These are phyloP conservation scores for Ilyonectria sp. DNA, from an alignment of 2,329 filamentous ascomycete genomes.

Conservation along the genomic window DNA sequence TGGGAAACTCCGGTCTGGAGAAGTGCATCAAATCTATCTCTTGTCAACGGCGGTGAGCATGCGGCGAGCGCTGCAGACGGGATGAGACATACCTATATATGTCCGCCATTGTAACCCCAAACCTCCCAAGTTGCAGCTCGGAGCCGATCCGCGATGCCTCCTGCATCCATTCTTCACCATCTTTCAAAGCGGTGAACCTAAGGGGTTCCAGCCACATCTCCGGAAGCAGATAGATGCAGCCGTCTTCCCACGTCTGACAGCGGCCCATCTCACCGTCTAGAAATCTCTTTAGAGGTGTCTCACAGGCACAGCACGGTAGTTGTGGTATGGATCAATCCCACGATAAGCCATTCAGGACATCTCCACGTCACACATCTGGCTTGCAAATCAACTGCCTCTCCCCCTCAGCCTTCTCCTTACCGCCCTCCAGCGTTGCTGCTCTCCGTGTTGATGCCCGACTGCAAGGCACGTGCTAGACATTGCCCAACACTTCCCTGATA, in stretches of 20 bases:
- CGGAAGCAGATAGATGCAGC: constrained; percentile 6
- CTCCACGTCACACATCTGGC: constrained; percentile 15
- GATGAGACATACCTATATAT: constrained; percentile 27
- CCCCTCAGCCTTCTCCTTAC: constrained; percentile 8
- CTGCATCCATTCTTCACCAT: constrained; percentile 6
- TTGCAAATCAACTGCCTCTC: constrained; percentile 10
- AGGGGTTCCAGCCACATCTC: constrained; percentile 9
- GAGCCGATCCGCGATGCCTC: constrained; percentile 16
- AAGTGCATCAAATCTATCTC: constrained; percentile 15
- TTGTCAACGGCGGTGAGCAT: constrained; percentile 21
- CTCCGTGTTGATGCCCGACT: constrained; percentile 23
- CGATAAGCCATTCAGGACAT: constrained; percentile 3
- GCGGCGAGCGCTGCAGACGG: constrained; percentile 17
- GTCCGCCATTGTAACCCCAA: constrained; percentile 22
- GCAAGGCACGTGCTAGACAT: background rate
- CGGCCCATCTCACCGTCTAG: constrained; percentile 7
- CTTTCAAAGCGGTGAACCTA: constrained; percentile 28
- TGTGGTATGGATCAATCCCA: constrained; percentile 5
- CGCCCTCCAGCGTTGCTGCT: background rate
- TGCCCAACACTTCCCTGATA: background rate
- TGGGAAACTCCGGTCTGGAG: constrained; percentile 22
- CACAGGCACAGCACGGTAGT: constrained; percentile 3
- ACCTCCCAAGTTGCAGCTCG: background rate
- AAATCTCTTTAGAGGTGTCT: background rate
- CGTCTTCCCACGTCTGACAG: background rate